A percentile compares a stretch with the other conserved stretches of the same genome.
Evolutionary conservation across 768 basidiomycete genomes (phyloP).

Genomic region (Hemileccinum impolitum): DNA sequence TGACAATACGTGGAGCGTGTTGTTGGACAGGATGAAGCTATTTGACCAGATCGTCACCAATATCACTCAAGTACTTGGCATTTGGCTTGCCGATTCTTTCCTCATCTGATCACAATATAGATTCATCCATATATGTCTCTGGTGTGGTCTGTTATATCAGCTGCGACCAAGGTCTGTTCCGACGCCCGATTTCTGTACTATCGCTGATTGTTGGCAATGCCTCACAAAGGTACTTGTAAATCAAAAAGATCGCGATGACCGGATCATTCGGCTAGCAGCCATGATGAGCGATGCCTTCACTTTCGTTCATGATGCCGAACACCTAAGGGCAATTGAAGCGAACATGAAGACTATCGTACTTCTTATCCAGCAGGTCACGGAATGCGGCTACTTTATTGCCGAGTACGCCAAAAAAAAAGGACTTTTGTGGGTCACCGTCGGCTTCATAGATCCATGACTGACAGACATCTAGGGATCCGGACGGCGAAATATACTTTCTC

Average conservation of each 20-base stretch:
- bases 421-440: not conserved
- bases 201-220: not conserved
- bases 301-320: not conserved
- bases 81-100: not conserved
- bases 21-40: not conserved
- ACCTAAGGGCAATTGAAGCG: not conserved
- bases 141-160: constrained; percentile 1
- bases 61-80: not conserved
- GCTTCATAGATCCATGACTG: not conserved
- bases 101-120: not conserved
- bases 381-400: not conserved
- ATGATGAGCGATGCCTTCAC: not conserved
- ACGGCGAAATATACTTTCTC: not conserved
- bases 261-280: not conserved
- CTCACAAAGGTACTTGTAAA: not conserved
- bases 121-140: constrained; percentile 6
- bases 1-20: not conserved
- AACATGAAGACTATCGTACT: not conserved
- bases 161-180: not conserved
- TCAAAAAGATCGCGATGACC: not conserved
- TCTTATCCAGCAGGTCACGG: not conserved
- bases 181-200: not conserved
- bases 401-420: not conserved
- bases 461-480: not conserved
- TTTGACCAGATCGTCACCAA: not conserved